Base-by-base conservation (phyloP, 768 basidiomycete genomes). In the Lentinula sp. region DNA sequence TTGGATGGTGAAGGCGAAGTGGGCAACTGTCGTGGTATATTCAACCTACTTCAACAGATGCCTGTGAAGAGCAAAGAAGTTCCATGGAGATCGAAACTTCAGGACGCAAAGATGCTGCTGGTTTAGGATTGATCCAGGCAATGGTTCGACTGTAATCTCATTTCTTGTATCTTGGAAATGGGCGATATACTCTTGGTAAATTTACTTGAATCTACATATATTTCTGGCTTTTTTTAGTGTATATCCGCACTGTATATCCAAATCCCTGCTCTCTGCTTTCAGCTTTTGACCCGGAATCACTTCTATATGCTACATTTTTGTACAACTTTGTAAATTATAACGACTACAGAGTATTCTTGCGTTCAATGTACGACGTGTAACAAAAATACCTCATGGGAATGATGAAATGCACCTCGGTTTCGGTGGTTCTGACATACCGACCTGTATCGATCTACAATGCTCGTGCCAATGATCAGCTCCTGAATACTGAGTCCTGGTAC, bases 11-110 rank as follows among this genome's bases (percentile, higher is more conserved):
- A 86, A 66, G 76, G 77, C 40, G 71, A 73, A 9, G 78, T 87
- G 31, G 91, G 91, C 35, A 92, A 92, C 65, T 84, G 84, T 60
- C 68, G 72, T n/a, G 76, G 81, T 46, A 84, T 88, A 35, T 72
- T 71, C 48, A 55, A 63, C 13, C 72, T 92, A 64, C 79, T 93
- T 69, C 71, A 77, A 54, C 63, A 39, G 9, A 3, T 56, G 5
- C 39, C 18, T 56, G 18, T 11, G 5, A 56, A 56, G 2, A 15
- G 18, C 37, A 56, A 32, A 43, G 55, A 78, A 10, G 84, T 91
- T 49, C 76, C 78, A 62, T 93, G 91, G 89, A 79, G 88, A 39
- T 72, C 77, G 60, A 74, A 78, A 15, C 78, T 91, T 73, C 75
- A 72, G 31, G 71, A 78, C 35, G 70, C 72, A 21, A 70, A 80